A percentile compares a stretch with the other conserved stretches of the same genome.
phyloP scores from a whole-genome alignment of 371 early-diverging fungal genomes.

The Syncephalastrum monosporum region DNA sequence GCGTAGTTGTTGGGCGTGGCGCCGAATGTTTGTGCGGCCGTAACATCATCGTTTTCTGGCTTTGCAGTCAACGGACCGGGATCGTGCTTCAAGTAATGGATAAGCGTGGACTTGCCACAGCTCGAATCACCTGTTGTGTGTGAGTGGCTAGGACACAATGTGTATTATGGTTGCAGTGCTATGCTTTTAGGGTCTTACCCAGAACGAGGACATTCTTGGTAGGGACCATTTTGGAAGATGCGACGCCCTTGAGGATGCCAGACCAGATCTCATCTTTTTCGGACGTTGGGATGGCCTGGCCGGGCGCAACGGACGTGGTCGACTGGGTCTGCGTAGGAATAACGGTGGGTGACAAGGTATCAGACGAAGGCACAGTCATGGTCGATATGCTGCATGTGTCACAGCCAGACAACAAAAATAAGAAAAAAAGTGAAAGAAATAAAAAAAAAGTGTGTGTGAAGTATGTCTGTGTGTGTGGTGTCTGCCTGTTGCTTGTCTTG shows the following conservation, averaged over 20 bases:
- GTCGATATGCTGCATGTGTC: constrained; percentile 2
- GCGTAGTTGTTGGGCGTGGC: constrained; percentile 37
- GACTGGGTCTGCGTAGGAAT: constrained; percentile 13
- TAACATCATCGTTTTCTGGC: constrained; percentile 40
- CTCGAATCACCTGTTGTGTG: constrained; percentile 62
- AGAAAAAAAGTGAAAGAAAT: too few species aligned
- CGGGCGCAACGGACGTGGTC: constrained; percentile 9
- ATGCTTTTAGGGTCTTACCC: constrained; percentile 36
- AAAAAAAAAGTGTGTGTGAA: too few species aligned
- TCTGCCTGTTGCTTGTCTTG: too few species aligned
- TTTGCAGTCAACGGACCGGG: constrained; percentile 48
- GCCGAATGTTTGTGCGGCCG: constrained; percentile 35
- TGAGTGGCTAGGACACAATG: constrained; percentile 8
- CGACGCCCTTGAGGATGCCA: constrained; percentile 69
- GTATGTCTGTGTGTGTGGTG: too few species aligned
- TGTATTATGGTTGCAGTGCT: neutral
- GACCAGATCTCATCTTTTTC: constrained; percentile 76
- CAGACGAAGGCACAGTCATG: constrained; percentile 7
- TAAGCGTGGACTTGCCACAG: constrained; percentile 74
- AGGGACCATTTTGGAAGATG: constrained; percentile 70
- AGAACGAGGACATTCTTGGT: constrained; percentile 73
- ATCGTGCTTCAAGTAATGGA: constrained; percentile 68
- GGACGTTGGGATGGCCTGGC: constrained; percentile 24
- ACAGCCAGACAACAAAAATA: too few species aligned
- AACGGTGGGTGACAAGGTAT: constrained; percentile 8